Conservation (phyloP, 176 grass and related monocot species). For the Coix lacrymajobi region DNA sequence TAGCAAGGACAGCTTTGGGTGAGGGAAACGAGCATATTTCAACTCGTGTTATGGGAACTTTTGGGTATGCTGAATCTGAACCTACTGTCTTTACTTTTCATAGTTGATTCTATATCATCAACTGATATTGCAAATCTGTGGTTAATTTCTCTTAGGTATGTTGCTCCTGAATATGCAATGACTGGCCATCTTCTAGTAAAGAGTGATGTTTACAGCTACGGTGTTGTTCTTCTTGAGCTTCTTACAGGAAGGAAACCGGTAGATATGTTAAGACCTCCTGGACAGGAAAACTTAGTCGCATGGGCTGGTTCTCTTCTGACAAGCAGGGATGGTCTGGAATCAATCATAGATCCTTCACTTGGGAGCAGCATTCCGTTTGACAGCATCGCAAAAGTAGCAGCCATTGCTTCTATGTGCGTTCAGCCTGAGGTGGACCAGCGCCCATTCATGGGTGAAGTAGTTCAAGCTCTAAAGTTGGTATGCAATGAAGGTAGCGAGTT, state of each 20-base stretch:
- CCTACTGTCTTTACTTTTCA: conserved; percentile 12
- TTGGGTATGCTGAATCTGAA: conserved; percentile 58
- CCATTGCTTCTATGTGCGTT: conserved; percentile 98
- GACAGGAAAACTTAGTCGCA: conserved; percentile 94
- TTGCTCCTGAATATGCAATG: conserved; percentile 99
- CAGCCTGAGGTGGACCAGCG: conserved; percentile 97
- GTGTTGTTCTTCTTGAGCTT: conserved; percentile 95
- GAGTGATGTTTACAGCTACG: conserved; percentile 98
- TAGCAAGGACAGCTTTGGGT: conserved; percentile 70
- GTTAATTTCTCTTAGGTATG: conserved; percentile 53
- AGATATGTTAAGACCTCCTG: conserved; percentile 81
- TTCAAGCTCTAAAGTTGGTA: conserved; percentile 91
- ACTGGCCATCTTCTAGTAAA: conserved; percentile 98
- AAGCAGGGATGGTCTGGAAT: conserved; percentile 59
- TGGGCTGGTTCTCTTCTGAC: conserved; percentile 87
- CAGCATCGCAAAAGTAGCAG: conserved; percentile 78
- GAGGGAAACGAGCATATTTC: conserved; percentile 92
- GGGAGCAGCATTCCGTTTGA: conserved; percentile 56
- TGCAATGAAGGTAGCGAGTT: conserved; percentile 65
- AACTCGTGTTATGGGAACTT: conserved; percentile 97
- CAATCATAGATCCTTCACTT: conserved; percentile 72
- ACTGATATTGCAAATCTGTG: conserved; percentile 5
- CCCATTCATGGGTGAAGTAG: conserved; percentile 96
- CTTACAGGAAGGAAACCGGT: conserved; percentile 90
- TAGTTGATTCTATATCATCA: conserved; percentile 10